Evolutionary conservation across 768 basidiomycete genomes (phyloP).

Genomic region (Amanita brunnescens): DNA sequence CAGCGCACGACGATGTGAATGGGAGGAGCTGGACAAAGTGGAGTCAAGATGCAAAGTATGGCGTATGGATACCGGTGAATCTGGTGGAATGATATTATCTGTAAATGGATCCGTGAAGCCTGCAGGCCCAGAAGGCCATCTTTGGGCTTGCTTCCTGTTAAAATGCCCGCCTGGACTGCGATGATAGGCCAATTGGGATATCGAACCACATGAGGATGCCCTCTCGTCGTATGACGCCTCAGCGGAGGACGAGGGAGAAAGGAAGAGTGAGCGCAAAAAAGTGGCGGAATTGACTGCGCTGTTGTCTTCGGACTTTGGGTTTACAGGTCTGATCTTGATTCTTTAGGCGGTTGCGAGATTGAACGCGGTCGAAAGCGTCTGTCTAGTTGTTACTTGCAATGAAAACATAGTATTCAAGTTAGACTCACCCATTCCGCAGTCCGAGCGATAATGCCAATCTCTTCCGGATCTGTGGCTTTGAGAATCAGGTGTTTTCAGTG

Average conservation of each 20-base stretch:
- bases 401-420: background rate
- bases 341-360: constrained; percentile 3
- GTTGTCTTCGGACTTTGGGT: background rate
- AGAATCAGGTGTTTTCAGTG: background rate
- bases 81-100: background rate
- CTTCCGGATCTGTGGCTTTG: background rate
- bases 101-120: background rate
- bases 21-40: background rate
- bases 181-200: background rate
- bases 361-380: constrained; percentile 1
- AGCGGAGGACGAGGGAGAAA: background rate
- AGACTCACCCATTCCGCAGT: constrained; percentile 3
- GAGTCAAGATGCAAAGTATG: background rate
- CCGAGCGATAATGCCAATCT: background rate
- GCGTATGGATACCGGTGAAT: background rate
- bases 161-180: background rate
- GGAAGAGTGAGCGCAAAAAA: constrained; percentile 3
- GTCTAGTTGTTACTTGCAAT: background rate
- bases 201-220: background rate
- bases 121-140: background rate
- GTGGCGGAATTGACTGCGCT: background rate
- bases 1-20: background rate
- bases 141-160: background rate
- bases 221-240: background rate
- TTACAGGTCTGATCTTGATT: background rate